These are phyloP conservation scores for Oryza coarctata DNA, from an alignment of 176 grass and related monocot genomes.

Conservation along the genomic window DNA sequence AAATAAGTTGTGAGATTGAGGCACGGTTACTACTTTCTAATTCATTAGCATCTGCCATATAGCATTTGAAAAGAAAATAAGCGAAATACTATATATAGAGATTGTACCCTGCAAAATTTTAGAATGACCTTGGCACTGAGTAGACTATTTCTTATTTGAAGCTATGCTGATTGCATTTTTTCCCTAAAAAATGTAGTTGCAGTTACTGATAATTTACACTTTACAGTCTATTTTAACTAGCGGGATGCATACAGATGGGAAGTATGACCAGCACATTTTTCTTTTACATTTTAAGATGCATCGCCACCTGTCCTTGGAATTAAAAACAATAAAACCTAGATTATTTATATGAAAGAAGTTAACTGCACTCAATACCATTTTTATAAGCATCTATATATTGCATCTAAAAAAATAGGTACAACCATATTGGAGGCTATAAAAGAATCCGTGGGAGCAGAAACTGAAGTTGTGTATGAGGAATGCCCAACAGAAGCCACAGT, in stretches of 20 bases:
- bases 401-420: constrained; percentile 53
- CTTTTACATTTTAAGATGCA: neutral
- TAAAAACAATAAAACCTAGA: neutral
- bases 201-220: neutral
- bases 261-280: neutral
- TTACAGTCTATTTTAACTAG: neutral
- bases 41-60: neutral
- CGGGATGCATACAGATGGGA: neutral
- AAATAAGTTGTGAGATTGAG: neutral
- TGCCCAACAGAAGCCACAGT: constrained; percentile 54
- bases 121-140: neutral
- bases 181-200: neutral
- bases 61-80: neutral
- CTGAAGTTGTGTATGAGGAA: constrained; percentile 66
- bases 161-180: neutral
- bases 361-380: constrained; percentile 9
- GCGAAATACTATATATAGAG: neutral
- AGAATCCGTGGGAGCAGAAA: constrained; percentile 51
- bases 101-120: neutral
- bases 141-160: neutral
- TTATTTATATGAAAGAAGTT: constrained; percentile 19
- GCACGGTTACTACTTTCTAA: neutral
- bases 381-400: constrained; percentile 12
- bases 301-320: neutral
- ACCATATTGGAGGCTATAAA: constrained; percentile 77